These are phyloP conservation scores for Monilinia laxa DNA, from an alignment of 2,329 filamentous ascomycete genomes.

Conservation along the genomic window DNA sequence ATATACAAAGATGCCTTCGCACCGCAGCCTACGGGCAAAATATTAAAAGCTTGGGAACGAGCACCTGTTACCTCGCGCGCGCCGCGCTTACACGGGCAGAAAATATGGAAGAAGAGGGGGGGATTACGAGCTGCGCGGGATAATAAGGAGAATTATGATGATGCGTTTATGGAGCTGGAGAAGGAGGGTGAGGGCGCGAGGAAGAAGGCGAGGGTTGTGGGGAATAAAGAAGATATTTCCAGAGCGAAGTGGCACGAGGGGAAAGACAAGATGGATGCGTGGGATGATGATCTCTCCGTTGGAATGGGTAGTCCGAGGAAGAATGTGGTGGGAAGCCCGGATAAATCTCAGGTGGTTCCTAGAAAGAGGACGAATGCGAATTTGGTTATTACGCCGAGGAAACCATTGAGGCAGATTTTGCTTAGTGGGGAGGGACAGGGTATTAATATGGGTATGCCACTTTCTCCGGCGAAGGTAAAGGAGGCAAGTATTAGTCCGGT, in stretches of 20 bases:
- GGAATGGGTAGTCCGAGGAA: slow-evolving; percentile 25
- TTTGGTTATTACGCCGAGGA: slow-evolving; percentile 39
- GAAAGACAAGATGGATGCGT: slow-evolving; percentile 10
- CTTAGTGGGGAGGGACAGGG: slow-evolving; percentile 14
- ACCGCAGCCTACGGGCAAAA: slow-evolving; percentile 29
- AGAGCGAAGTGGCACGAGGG: slow-evolving; percentile 38
- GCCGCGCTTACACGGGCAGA: slow-evolving; percentile 39
- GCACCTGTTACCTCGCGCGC: slow-evolving; percentile 37
- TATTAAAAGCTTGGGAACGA: slow-evolving; percentile 38
- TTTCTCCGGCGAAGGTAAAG: not conserved
- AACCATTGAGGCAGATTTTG: slow-evolving; percentile 30
- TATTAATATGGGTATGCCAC: not conserved
- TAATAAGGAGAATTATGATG: slow-evolving; percentile 33
- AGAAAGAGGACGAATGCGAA: slow-evolving; percentile 41
- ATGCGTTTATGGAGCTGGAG: slow-evolving; percentile 40
- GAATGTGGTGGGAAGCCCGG: slow-evolving; percentile 25
- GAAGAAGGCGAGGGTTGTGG: slow-evolving; percentile 40
- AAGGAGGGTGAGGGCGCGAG: slow-evolving; percentile 40
- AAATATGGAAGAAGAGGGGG: slow-evolving; percentile 40
- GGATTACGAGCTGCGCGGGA: slow-evolving; percentile 16
- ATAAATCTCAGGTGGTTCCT: slow-evolving; percentile 26
- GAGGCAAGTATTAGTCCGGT: slow-evolving; percentile 19
- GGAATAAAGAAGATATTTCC: slow-evolving; percentile 40
- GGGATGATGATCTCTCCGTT: slow-evolving; percentile 4
- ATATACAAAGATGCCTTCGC: slow-evolving; percentile 38